A percentile compares a stretch with the other conserved stretches of the same genome.
Conservation (phyloP, 768 basidiomycete species). For the Rhizopogon vesiculosus region DNA sequence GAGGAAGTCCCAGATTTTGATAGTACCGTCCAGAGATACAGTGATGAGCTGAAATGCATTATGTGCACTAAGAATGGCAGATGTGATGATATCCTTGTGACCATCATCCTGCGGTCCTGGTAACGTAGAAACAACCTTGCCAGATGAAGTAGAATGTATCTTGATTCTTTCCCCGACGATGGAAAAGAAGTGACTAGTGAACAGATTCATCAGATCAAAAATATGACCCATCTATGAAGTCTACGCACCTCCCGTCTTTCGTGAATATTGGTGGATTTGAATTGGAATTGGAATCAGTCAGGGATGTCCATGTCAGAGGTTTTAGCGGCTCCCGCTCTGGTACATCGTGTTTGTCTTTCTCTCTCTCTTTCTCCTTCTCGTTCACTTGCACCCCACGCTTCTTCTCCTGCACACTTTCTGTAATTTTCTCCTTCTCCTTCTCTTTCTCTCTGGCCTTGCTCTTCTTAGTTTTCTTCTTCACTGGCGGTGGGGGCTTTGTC, state of each 20-base stretch:
- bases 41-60: constrained; percentile 91
- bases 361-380: background rate
- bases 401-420: constrained; percentile 9
- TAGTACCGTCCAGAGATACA: constrained; percentile 73
- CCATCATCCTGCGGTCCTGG: constrained; percentile 42
- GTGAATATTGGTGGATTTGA: constrained; percentile 76
- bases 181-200: constrained; percentile 80
- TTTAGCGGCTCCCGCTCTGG: constrained; percentile 8
- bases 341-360: constrained; percentile 16
- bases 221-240: constrained; percentile 3
- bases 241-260: constrained; percentile 75
- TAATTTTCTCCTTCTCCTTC: constrained; percentile 34
- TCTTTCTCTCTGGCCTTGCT: constrained; percentile 47
- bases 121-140: constrained; percentile 81
- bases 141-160: constrained; percentile 76
- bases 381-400: constrained; percentile 4
- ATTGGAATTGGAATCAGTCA: constrained; percentile 65
- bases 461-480: constrained; percentile 23
- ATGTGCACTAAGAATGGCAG: constrained; percentile 71
- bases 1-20: constrained; percentile 92
- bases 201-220: constrained; percentile 6
- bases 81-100: constrained; percentile 57
- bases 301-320: constrained; percentile 62
- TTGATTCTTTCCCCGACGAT: constrained; percentile 78
- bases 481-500: constrained; percentile 14